Percentiles rank a stretch among this genome's conserved stretches.
phyloP scores from a whole-genome alignment of 176 grass and related monocot species.

The Rhynchospora tenuis region DNA sequence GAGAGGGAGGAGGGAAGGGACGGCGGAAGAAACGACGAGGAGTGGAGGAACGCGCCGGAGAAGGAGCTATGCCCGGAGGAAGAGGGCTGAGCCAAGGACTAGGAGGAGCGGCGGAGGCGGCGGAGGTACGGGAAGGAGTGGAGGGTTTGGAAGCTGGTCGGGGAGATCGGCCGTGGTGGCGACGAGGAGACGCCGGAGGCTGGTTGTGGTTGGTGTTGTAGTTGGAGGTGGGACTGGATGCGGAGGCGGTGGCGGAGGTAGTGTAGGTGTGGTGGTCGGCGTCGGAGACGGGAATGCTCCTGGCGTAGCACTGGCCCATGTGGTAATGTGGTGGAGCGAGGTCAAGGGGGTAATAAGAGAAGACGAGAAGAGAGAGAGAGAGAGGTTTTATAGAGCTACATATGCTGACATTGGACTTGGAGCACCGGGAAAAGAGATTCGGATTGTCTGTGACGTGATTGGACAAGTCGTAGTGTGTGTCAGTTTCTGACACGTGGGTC shows the following conservation, averaged over 20 bases:
- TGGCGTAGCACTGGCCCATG: conserved; percentile 96
- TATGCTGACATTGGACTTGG: background rate
- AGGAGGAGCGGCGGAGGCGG: conserved; percentile 40
- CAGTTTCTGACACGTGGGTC: background rate
- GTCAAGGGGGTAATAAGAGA: background rate
- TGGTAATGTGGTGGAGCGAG: background rate
- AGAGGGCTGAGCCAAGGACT: conserved; percentile 83
- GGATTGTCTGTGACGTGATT: background rate
- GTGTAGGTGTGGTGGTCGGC: conserved; percentile 18
- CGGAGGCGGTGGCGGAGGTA: conserved; percentile 27
- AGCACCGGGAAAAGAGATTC: background rate
- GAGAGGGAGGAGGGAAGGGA: conserved; percentile 85
- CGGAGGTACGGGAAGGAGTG: background rate
- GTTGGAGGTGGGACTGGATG: conserved; percentile 8
- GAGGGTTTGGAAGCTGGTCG: conserved; percentile 27
- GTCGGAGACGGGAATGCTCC: conserved; percentile 48
- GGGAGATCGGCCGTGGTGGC: conserved; percentile 24
- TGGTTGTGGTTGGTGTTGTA: conserved; percentile 10
- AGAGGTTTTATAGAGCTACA: conserved; percentile 8
- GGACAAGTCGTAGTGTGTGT: background rate
- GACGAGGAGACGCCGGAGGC: conserved; percentile 14
- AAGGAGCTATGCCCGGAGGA: conserved; percentile 70
- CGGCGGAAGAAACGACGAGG: conserved; percentile 77
- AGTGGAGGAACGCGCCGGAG: conserved; percentile 57
- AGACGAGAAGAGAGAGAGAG: background rate